Percentiles rank a stretch among this genome's conserved stretches.
Conservation (phyloP, 2,329 filamentous ascomycete genomes). For the Aspergillus sclerotialis region DNA sequence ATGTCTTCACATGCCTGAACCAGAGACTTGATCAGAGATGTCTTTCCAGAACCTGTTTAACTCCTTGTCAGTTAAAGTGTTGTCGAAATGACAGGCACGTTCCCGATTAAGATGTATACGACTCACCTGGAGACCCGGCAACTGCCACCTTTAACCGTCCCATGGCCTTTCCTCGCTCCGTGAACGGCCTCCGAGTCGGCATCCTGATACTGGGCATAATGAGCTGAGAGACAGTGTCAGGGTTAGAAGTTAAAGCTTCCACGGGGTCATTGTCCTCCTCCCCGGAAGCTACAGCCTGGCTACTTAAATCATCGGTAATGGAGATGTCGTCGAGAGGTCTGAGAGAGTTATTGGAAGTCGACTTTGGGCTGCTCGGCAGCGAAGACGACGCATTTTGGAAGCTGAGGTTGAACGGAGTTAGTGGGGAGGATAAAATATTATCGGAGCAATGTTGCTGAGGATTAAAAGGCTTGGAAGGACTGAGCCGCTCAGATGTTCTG, state of each 20-base stretch:
- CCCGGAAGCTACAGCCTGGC: slow-evolving; percentile 49
- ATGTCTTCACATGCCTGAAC: slow-evolving; percentile 84
- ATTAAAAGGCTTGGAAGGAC: slow-evolving; percentile 9
- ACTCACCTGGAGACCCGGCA: slow-evolving; percentile 66
- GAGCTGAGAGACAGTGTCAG: slow-evolving; percentile 57
- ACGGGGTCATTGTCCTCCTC: slow-evolving; percentile 45
- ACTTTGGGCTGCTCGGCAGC: slow-evolving; percentile 54
- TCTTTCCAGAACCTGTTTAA: slow-evolving; percentile 74
- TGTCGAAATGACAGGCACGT: slow-evolving; percentile 2
- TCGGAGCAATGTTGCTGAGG: slow-evolving; percentile 15
- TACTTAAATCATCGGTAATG: slow-evolving; percentile 47
- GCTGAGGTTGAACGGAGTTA: slow-evolving; percentile 40
- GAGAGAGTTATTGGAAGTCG: slow-evolving; percentile 52
- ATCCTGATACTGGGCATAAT: slow-evolving; percentile 96
- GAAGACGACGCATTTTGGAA: slow-evolving; percentile 44
- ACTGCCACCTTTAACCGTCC: slow-evolving; percentile 86
- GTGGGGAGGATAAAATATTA: slow-evolving; percentile 30
- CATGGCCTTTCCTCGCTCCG: slow-evolving; percentile 72
- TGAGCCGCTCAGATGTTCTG: slow-evolving; percentile 16
- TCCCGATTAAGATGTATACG: slow-evolving; percentile 1
- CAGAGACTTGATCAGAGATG: slow-evolving; percentile 80
- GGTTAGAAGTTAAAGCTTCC: slow-evolving; percentile 20
- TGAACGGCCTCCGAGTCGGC: slow-evolving; percentile 83
- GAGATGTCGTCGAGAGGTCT: slow-evolving; percentile 53
- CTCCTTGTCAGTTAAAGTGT: too few species aligned